Conservation (phyloP, 805 yeast species). For the Wickerhamiella spandovensis region DNA sequence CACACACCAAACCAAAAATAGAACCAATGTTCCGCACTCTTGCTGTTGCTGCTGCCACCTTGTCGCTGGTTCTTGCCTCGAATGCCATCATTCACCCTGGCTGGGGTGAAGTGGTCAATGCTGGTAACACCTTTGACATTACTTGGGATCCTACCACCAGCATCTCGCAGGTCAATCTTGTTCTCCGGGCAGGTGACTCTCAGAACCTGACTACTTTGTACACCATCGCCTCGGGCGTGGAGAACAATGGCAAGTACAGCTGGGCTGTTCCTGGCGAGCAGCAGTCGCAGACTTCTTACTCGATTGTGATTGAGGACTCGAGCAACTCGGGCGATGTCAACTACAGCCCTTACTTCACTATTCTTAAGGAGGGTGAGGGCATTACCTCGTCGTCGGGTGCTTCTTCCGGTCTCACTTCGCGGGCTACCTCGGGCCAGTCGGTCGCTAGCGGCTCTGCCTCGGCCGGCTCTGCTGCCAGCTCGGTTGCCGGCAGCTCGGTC, state of each 20-base stretch:
- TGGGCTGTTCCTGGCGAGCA: constrained; percentile 20
- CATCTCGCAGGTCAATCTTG: constrained; percentile 16
- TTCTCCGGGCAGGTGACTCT: constrained; percentile 20
- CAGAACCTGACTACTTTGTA: constrained; percentile 14
- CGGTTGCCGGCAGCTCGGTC: constrained; percentile 1
- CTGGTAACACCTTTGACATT: constrained; percentile 17
- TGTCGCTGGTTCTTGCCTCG: constrained; percentile 9
- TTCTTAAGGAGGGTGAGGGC: constrained; percentile 4
- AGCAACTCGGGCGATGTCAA: constrained; percentile 15
- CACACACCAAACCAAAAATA: not conserved
- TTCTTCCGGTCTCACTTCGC: constrained; percentile 19
- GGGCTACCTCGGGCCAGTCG: constrained; percentile 27
- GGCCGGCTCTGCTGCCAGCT: constrained; percentile 9
- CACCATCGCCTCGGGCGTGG: constrained; percentile 19
- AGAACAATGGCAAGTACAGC: constrained; percentile 20
- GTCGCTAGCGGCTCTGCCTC: constrained; percentile 3
- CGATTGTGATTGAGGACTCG: constrained; percentile 18
- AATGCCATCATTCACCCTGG: constrained; percentile 19
- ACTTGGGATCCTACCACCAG: constrained; percentile 21
- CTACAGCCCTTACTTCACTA: constrained; percentile 22
- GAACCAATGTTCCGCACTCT: not conserved
- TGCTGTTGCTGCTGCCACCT: constrained; percentile 1
- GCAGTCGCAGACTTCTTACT: constrained; percentile 16
- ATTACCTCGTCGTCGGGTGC: not conserved
- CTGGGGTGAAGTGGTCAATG: constrained; percentile 19